Evolutionary conservation across 345 rosid genomes (phyloP).

Genomic region (Murraya koenigii): DNA sequence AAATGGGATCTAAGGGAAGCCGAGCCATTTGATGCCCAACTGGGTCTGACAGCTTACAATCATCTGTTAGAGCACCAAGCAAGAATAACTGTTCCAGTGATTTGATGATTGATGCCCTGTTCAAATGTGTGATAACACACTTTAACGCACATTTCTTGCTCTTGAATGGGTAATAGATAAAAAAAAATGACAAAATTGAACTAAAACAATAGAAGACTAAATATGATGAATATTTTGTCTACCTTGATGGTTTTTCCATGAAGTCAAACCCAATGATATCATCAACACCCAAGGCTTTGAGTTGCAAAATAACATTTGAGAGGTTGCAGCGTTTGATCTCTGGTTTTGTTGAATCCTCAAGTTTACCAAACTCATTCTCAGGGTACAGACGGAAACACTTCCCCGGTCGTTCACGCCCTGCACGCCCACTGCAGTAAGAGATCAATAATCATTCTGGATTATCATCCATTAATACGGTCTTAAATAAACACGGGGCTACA

Average conservation of each 20-base stretch:
- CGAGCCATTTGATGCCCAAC: slow-evolving; percentile 88
- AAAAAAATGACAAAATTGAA: neutral
- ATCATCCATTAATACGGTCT: neutral
- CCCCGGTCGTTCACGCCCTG: slow-evolving; percentile 96
- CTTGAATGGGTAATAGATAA: neutral
- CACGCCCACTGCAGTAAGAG: slow-evolving; percentile 70
- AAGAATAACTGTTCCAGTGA: slow-evolving; percentile 75
- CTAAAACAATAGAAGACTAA: neutral
- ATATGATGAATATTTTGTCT: neutral
- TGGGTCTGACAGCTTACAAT: slow-evolving; percentile 76
- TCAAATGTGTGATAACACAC: slow-evolving; percentile 24
- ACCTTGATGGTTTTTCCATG: slow-evolving; percentile 93
- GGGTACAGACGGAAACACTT: slow-evolving; percentile 93
- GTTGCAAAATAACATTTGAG: slow-evolving; percentile 84
- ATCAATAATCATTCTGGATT: slow-evolving; percentile 6
- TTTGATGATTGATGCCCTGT: slow-evolving; percentile 72
- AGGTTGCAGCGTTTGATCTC: slow-evolving; percentile 95
- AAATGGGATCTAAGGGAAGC: slow-evolving; percentile 84
- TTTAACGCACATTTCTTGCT: neutral
- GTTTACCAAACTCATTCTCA: slow-evolving; percentile 82
- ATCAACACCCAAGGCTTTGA: slow-evolving; percentile 84
- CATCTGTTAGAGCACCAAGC: slow-evolving; percentile 91
- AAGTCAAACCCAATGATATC: slow-evolving; percentile 92
- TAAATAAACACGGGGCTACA: neutral
- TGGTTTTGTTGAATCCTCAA: slow-evolving; percentile 86